Evolutionary conservation across 1,284 basidiomycete species (phyloP), one percentile per base, ranked within the genome.

Genomic region (Apiotrichum veenhuisii): DNA sequence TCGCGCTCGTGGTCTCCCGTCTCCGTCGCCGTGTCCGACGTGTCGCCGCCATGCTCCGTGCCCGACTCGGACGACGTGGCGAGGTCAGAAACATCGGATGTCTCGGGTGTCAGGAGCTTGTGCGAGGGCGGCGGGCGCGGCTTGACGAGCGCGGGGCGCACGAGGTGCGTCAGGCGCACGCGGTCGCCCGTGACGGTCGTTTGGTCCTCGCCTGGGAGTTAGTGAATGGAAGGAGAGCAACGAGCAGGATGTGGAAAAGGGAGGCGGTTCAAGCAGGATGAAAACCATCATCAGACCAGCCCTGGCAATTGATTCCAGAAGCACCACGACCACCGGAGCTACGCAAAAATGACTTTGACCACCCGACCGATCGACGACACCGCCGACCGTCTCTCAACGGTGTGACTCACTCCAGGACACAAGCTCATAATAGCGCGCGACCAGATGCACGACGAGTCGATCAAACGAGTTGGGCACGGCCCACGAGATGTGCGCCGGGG

Each of bases 391-490:
- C 30, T 25, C 20, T 26, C 18, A 1, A 26, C 37, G 23, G 18
- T 22, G 15, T 4, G 17, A 69, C 72, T 66, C 58, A 73, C 74
- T 75, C 70, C 73, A 77, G 20, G 74, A 73, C 11, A 72, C 52
- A 11, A 76, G 64, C 43, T 75, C 72, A 43, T 76, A 77, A 52
- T 77, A 77, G 27, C 76, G 58, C 17, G 61, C 65, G 5, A 77
- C 51, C 5, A 77, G 63, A 54, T 77, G 76, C 1, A 76, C 65
- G 12, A 77, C 69, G 25, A 76, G 58, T 34, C 76, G 55, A 47
- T 77, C 76, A 50, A 74, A 77, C 14, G 63, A 59, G 41, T 77
- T 75, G 15, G 68, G 55, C 0, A 75, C 62, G 2, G 66, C 64
- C 73, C 73, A 74, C 12, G 70, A 68, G 11, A 76, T 37, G 65